Base-by-base conservation (phyloP, 1,139 yeast species). In the Saccharomycopsis crataegensis region DNA sequence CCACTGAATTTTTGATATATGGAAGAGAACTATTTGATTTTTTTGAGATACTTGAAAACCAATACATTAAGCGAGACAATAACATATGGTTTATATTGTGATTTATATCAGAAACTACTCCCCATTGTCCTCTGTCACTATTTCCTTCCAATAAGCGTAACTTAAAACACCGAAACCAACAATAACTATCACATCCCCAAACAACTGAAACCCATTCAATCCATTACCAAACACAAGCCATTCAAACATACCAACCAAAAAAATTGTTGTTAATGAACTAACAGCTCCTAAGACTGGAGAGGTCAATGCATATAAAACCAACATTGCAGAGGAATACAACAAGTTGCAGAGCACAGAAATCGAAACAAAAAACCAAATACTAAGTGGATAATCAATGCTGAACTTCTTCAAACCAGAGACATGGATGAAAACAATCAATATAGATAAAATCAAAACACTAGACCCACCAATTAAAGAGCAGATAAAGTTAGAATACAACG, bases 251-350 rank as follows among this genome's bases (percentile, higher is more conserved):
- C 96, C 96, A 48, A 89, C 94, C 57, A 88, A 69, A 60, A 88
- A 78, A 22, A 90, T 89, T 0, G 96, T 86, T 52, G 87, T 72
- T 56, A 89, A 69, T 0, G 96, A 82, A 43, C 93, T 84, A 9
- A 89, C 96, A 0, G 93, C 82, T 1, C 95, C 85, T 51, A 89
- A 73, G 1, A 89, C 96, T 0, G 96, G 96, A 14, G 87, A 82
- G 0, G 96, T 89, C 57, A 89, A 75, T 0, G 96, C 84, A 86
- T 88, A 86, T 59, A 89, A 72, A 2, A 90, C 78, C 58, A 89
- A 74, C 62, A 89, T 87, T 45, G 86, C 74, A 2, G 87, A 86
- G 48, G 89, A 83, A 65, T 86, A 89, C 1, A 78, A 62, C 60
- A 86, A 72, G 65, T 89, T 89, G 17, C 86, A 76, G 1, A 79